Percentiles rank a stretch among this genome's conserved stretches.
Evolutionary conservation across 768 basidiomycete species (phyloP).

Genomic region (Panus rudis): DNA sequence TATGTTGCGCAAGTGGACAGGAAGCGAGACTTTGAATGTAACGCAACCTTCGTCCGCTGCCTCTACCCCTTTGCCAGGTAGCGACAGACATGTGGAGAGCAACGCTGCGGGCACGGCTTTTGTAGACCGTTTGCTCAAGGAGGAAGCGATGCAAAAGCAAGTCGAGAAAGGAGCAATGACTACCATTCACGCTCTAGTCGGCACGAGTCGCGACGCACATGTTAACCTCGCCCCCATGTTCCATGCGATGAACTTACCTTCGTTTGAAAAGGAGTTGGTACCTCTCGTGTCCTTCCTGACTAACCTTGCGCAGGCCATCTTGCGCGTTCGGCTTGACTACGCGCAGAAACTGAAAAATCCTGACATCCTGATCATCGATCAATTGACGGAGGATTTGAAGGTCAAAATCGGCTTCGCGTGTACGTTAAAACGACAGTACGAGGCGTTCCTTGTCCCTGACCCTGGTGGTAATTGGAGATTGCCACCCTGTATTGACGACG

Average conservation of each 20-base stretch:
- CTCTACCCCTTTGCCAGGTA: conserved; percentile 31
- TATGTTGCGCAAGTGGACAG: conserved; percentile 88
- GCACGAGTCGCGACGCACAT: conserved; percentile 80
- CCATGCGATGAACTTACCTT: conserved; percentile 84
- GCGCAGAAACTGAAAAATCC: conserved; percentile 85
- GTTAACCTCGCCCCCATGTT: conserved; percentile 72
- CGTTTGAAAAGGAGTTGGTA: conserved; percentile 82
- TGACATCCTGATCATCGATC: conserved; percentile 85
- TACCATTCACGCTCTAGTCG: conserved; percentile 82
- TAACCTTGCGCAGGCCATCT: conserved; percentile 83
- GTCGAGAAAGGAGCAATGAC: conserved; percentile 88
- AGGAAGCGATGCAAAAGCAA: conserved; percentile 90
- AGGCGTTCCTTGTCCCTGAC: conserved; percentile 85
- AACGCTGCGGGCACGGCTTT: conserved; percentile 73
- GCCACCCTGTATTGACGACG: conserved; percentile 80
- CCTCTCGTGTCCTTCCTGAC: conserved; percentile 96
- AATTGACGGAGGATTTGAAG: conserved; percentile 89
- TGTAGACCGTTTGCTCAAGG: conserved; percentile 89
- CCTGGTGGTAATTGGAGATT: conserved; percentile 83
- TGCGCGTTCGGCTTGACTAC: conserved; percentile 85
- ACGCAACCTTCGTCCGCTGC: conserved; percentile 68
- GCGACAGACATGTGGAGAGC: too few species aligned
- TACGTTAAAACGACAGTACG: conserved; percentile 91
- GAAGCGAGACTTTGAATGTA: conserved; percentile 85
- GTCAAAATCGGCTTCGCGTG: conserved; percentile 88